Percentiles rank a stretch among this genome's conserved stretches.
Conservation (phyloP, 768 basidiomycete species). For the Tremella mesenterica region DNA sequence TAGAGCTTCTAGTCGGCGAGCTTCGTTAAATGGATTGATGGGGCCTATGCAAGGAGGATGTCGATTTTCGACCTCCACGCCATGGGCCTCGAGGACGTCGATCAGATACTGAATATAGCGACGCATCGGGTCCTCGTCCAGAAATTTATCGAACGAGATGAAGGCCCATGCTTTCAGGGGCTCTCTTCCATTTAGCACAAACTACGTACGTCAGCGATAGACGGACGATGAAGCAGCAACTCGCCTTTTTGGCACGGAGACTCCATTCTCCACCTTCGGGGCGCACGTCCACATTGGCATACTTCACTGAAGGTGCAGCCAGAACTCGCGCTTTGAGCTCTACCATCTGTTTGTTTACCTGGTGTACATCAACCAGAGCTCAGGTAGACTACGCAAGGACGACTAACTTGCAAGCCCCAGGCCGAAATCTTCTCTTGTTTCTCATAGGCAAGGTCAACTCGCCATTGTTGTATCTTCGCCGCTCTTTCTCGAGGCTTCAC, state of each 20-base stretch:
- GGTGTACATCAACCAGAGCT: not conserved
- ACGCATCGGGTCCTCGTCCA: constrained; percentile 24
- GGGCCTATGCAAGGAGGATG: constrained; percentile 28
- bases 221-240: not conserved
- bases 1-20: constrained; percentile 10
- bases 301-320: constrained; percentile 28
- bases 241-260: constrained; percentile 30
- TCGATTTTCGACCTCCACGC: constrained; percentile 23
- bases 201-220: constrained; percentile 7
- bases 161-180: constrained; percentile 39
- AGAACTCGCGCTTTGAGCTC: constrained; percentile 37
- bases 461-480: constrained; percentile 26
- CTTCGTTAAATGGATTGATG: constrained; percentile 15
- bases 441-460: constrained; percentile 33
- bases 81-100: constrained; percentile 15
- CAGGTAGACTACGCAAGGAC: not conserved
- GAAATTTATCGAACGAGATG: constrained; percentile 34
- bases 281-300: constrained; percentile 14
- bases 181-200: constrained; percentile 22
- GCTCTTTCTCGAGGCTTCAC: constrained; percentile 17
- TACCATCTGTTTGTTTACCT: constrained; percentile 32
- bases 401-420: constrained; percentile 42
- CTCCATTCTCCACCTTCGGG: constrained; percentile 38
- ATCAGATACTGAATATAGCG: constrained; percentile 28
- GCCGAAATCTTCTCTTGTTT: constrained; percentile 28